Evolutionary conservation across 1,284 basidiomycete species (phyloP).

Genomic region (Ustilago trichophora): DNA sequence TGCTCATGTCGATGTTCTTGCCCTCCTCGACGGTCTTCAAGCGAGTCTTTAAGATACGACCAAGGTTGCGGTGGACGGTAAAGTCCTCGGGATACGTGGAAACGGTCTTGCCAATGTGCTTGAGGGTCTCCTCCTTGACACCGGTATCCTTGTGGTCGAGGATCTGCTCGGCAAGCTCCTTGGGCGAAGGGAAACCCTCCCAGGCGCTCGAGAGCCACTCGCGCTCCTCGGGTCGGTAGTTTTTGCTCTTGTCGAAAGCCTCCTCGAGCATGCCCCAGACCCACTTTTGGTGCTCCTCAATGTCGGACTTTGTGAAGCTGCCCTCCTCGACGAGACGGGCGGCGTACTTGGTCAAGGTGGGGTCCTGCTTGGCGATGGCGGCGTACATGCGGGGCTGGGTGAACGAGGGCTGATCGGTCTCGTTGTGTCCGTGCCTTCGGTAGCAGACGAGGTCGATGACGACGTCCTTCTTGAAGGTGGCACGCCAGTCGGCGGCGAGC

Average conservation of each 20-base stretch:
- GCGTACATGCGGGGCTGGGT: conserved; percentile 99
- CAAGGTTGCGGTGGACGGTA: conserved; percentile 89
- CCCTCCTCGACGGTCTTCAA: conserved; percentile 92
- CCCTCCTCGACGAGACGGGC: conserved; percentile 89
- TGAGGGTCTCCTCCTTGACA: conserved; percentile 78
- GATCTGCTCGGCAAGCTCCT: conserved; percentile 89
- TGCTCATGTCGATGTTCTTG: conserved; percentile 94
- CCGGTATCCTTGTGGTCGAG: conserved; percentile 90
- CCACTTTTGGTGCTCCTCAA: conserved; percentile 99
- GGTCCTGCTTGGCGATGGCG: conserved; percentile 92
- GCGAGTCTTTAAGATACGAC: conserved; percentile 86
- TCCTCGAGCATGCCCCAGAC: conserved; percentile 98
- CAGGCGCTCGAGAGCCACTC: conserved; percentile 98
- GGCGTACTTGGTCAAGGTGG: conserved; percentile 89
- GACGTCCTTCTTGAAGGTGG: conserved; percentile 98
- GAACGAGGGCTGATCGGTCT: conserved; percentile 98
- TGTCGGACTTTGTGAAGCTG: conserved; percentile 93
- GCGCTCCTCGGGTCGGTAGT: conserved; percentile 79
- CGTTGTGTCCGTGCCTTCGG: conserved; percentile 97
- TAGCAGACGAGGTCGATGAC: conserved; percentile 99
- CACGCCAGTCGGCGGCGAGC: conserved; percentile 96
- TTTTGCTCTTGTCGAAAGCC: conserved; percentile 86
- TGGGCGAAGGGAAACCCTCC: conserved; percentile 98
- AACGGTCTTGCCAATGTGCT: conserved; percentile 85
- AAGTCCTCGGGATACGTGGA: conserved; percentile 85